Evolutionary conservation across 169 alveolate genomes (phyloP), one percentile per base, ranked within the genome.

Genomic region (Theileria equi): DNA sequence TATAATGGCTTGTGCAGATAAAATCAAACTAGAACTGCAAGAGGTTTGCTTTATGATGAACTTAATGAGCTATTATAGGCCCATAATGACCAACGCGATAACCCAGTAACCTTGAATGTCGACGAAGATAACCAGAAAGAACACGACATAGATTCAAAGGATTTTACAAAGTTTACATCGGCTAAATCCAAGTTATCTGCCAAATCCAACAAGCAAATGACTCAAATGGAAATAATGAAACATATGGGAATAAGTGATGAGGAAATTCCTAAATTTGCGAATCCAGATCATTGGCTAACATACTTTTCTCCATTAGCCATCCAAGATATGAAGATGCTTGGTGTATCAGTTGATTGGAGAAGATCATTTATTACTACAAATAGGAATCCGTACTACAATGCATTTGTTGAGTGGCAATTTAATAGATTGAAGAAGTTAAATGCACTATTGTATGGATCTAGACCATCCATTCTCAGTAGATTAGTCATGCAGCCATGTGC

Each of bases 361-460:
- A 89, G 99, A 45, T 90, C 98, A 29, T 98, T 98, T 84, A 96
- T 97, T 60, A 98, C 99, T 11, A 98, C 99, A 10, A 97, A 95
- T 65, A 88, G 89, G 53, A 97, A 98, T 79, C 99, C 99, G 35
- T 97, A 90, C 80, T 98, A 94, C 72, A 98, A 97, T 76, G 68
- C 72, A 32, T 96, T 96, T 64, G 89, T 95, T 3, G 88, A 91
- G 72, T 98, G 99, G 99, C 99, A 98, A 64, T 96, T 98, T 90
- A 82, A 85, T 16, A 88, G 88, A 50, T 90, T 97, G 78, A 93
- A 95, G 90, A 90, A 55, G 31, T 64, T 81, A 31, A 69, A 83
- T 53, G 57, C 70, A 28, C 74, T 80, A 23, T 58, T 74, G 49
- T 83, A 77, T 48, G 91, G 99, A 11, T 94, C 94, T 82, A 86